Evolutionary conservation across 2,329 filamentous ascomycete species (phyloP), one percentile per base, ranked within the genome.

Genomic region (Aspergillus brasiliensis): DNA sequence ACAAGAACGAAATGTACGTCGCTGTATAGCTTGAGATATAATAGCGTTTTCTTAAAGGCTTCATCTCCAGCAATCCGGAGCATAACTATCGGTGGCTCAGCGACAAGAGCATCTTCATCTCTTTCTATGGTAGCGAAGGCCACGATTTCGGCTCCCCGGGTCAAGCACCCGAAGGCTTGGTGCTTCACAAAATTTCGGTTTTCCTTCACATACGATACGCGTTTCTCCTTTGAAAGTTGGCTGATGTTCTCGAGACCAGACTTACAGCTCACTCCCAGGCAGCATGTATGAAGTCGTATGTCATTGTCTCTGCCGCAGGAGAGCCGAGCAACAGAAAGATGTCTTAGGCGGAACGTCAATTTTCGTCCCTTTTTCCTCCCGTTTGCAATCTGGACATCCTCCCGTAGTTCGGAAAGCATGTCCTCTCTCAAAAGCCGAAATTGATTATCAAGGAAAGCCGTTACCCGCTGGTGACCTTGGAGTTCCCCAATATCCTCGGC

Each of bases 351-450:
- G 19, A 19, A 58, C 1, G 75, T 66, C 58, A 60, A 69, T 38
- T 79, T 73, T 19, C 77, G 68, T 13, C 80, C 81, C 62, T 77
- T 80, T 63, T 83, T 86, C n/a, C 74, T 75, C 0, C 81, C 82
- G 10, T 71, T 76, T 0, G 83, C 78, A 4, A 81, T 74, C 27
- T 85, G 80, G 0, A 88, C 71, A 51, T 89, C 88, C 8, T 87
- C 84, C 1, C 86, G 82, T 2, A 92, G 76, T 62, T 89, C 88
- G 0, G 80, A 84, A 0, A 92, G 74, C 81, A 91, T 87, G 62
- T 92, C 89, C 65, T 92, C 88, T 2, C 90, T 78, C 0, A 91
- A 77, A 0, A 92, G 80, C 0, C 90, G 86, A 63, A 90, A 93
- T 54, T 91, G 86, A 67, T 89, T 90, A 66, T 91, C 89, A 0